Conservation (phyloP, 805 yeast genomes). For the Saccharomycopsis schoenii region DNA sequence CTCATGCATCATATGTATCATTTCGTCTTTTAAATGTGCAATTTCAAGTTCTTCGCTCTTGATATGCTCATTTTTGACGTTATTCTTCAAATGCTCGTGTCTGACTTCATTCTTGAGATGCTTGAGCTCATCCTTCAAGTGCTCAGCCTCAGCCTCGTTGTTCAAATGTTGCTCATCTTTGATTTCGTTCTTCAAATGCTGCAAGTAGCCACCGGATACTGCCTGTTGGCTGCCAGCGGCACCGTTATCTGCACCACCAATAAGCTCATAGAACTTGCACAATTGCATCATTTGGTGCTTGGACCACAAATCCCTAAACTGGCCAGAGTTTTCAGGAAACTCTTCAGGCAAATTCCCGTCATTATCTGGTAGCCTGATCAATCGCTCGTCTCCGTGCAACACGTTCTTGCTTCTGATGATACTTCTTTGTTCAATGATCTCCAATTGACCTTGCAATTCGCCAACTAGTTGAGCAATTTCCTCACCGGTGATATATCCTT, state of each 20-base stretch:
- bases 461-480: conserved; percentile 82
- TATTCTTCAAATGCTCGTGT: background rate
- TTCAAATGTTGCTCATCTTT: conserved; percentile 17
- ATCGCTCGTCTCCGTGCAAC: conserved; percentile 28
- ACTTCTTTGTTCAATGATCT: conserved; percentile 65
- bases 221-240: conserved; percentile 11
- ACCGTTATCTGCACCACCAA: conserved; percentile 37
- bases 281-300: conserved; percentile 41
- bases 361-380: conserved; percentile 60
- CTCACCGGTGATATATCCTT: conserved; percentile 66
- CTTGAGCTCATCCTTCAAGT: background rate
- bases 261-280: conserved; percentile 65
- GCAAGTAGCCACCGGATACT: background rate
- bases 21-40: background rate
- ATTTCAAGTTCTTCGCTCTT: background rate
- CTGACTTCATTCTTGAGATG: background rate
- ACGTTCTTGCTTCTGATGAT: conserved; percentile 63
- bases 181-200: conserved; percentile 28
- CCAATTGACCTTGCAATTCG: conserved; percentile 83
- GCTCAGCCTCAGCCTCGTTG: background rate
- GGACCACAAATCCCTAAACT: conserved; percentile 35
- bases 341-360: conserved; percentile 62
- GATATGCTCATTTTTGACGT: background rate
- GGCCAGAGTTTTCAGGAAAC: conserved; percentile 52
- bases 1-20: background rate